phyloP scores from a whole-genome alignment of 2,329 filamentous ascomycete genomes.

The Emmonsia crescens region DNA sequence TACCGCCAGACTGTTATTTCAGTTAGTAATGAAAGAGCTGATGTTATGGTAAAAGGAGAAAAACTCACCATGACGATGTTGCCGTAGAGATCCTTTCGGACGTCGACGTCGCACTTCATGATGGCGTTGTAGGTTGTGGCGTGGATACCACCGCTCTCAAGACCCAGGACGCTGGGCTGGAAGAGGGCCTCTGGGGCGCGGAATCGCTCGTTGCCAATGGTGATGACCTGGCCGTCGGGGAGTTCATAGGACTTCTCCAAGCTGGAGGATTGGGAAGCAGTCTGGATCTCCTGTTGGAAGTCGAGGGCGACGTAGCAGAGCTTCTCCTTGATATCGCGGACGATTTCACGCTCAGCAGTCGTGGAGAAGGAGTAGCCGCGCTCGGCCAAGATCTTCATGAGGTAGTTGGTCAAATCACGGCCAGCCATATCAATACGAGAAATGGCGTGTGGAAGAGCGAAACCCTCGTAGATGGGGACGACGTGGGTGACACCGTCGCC shows the following conservation, averaged over 20 bases:
- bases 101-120: slow-evolving; percentile 99
- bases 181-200: slow-evolving; percentile 98
- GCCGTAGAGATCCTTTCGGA: slow-evolving; percentile 99
- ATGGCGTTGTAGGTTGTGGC: slow-evolving; percentile 99
- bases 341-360: slow-evolving; percentile 99
- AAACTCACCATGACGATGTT: slow-evolving; percentile 98
- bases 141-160: slow-evolving; percentile 97
- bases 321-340: slow-evolving; percentile 99
- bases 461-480: slow-evolving; percentile 99
- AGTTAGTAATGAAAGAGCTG: not conserved
- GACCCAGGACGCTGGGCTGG: slow-evolving; percentile 96
- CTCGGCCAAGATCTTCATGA: slow-evolving; percentile 99
- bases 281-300: slow-evolving; percentile 99
- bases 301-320: slow-evolving; percentile 99
- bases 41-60: not conserved
- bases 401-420: slow-evolving; percentile 99
- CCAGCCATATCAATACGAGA: slow-evolving; percentile 99
- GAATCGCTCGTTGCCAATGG: slow-evolving; percentile 99
- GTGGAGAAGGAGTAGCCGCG: slow-evolving; percentile 99
- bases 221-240: slow-evolving; percentile 98
- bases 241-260: slow-evolving; percentile 99
- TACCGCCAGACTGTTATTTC: slow-evolving; percentile 79
- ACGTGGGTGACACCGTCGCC: slow-evolving; percentile 99
- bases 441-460: slow-evolving; percentile 99
- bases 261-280: slow-evolving; percentile 94